Percentiles rank a stretch among this genome's conserved stretches.
Conservation (phyloP, 441 rosid species). For the Euphorbia schlechtendalii region DNA sequence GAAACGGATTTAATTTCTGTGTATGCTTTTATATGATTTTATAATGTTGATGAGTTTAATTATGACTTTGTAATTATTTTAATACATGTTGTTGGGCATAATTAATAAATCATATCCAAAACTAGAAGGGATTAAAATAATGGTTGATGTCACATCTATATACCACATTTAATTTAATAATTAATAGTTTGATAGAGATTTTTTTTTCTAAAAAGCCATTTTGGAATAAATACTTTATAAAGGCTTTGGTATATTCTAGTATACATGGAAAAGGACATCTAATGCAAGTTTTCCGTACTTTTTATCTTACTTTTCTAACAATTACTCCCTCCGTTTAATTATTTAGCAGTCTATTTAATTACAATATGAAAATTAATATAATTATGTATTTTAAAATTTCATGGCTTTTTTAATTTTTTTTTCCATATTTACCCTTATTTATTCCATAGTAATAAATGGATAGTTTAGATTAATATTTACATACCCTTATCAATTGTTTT, state of each 20-base stretch:
- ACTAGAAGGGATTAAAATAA: constrained; percentile 3
- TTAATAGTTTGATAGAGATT: neutral
- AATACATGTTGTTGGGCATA: neutral
- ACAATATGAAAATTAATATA: no score
- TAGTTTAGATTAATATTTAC: no score
- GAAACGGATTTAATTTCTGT: neutral
- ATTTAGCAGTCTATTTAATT: no score
- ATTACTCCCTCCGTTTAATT: no score
- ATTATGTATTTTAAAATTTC: no score
- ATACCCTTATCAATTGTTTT: no score
- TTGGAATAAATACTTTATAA: neutral
- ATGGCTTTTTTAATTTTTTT: no score
- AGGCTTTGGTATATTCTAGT: neutral
- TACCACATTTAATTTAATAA: neutral
- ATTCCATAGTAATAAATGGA: no score
- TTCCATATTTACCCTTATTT: no score
- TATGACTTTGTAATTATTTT: neutral
- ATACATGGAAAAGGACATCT: neutral
- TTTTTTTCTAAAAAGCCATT: neutral
- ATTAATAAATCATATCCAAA: neutral
- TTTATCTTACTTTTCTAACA: no score
- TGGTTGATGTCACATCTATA: constrained; percentile 7
- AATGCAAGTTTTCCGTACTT: no score
- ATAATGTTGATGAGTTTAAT: neutral
- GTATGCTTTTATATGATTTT: neutral